Conservation (phyloP, 2,329 filamentous ascomycete species). For the Hypoxylon rubiginosum region DNA sequence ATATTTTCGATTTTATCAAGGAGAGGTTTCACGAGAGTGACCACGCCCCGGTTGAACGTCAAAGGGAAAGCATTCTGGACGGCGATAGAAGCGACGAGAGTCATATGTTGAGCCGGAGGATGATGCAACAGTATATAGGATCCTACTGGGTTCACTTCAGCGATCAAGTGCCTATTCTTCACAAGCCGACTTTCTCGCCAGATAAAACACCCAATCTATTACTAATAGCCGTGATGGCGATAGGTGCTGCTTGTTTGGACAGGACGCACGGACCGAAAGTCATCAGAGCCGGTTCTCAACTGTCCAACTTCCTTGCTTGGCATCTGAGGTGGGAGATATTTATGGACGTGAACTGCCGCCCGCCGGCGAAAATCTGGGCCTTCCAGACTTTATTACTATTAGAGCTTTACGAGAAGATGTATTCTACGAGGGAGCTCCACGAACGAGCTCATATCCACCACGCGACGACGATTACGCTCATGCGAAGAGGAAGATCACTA, state of each 20-base stretch:
- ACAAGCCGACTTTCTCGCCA: conserved; percentile 92
- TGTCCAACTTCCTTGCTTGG: conserved; percentile 92
- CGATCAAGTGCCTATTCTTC: conserved; percentile 92
- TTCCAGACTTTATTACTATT: conserved; percentile 92
- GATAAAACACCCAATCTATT: conserved; percentile 88
- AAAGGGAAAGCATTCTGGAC: conserved; percentile 82
- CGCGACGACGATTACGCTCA: conserved; percentile 92
- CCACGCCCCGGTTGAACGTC: conserved; percentile 78
- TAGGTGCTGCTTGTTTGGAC: conserved; percentile 91
- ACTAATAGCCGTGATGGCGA: conserved; percentile 89
- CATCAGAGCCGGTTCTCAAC: conserved; percentile 81
- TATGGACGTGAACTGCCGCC: conserved; percentile 88
- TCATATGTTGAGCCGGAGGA: conserved; percentile 83
- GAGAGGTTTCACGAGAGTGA: conserved; percentile 85
- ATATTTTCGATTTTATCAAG: conserved; percentile 85
- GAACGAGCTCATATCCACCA: conserved; percentile 97
- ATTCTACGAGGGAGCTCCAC: conserved; percentile 89
- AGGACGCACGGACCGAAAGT: conserved; percentile 81
- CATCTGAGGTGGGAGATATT: conserved; percentile 97
- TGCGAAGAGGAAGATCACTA: conserved; percentile 92
- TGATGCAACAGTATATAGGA: conserved; percentile 95
- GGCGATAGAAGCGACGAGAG: conserved; percentile 77
- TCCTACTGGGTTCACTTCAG: conserved; percentile 98
- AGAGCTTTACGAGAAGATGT: conserved; percentile 98
- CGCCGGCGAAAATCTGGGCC: conserved; percentile 94